phyloP scores from a whole-genome alignment of 768 basidiomycete species.

The Exsudoporus frostii region DNA sequence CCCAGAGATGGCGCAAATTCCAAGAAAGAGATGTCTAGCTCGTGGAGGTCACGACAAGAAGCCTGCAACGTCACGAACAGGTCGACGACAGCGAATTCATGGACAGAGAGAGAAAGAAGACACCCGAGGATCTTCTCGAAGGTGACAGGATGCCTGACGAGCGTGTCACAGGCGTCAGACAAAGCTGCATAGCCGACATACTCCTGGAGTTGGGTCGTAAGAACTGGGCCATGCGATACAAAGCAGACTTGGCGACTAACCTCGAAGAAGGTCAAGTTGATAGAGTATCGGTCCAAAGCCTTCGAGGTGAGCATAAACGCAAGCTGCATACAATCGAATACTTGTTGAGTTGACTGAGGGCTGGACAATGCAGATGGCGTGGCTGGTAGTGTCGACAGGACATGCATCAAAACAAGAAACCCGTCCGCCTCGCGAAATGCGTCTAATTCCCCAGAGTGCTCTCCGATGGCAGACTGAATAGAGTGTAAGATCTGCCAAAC shows the following conservation, averaged over 20 bases:
- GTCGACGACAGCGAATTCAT: conserved; percentile 56
- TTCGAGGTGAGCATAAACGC: conserved; percentile 64
- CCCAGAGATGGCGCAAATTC: conserved; percentile 40
- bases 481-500: conserved; percentile 54
- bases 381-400: conserved; percentile 56
- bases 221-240: conserved; percentile 12
- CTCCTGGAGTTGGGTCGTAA: conserved; percentile 10
- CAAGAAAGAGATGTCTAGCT: conserved; percentile 40
- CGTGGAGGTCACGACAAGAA: conserved; percentile 38
- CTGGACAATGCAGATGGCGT: conserved; percentile 26
- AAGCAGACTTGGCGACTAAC: conserved; percentile 42
- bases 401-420: conserved; percentile 70
- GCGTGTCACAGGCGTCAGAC: conserved; percentile 51
- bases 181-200: conserved; percentile 65
- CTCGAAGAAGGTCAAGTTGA: conserved; percentile 64
- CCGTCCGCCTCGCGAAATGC: conserved; percentile 82
- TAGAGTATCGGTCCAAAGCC: conserved; percentile 52
- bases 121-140: conserved; percentile 61
- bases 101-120: conserved; percentile 62
- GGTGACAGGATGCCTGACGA: conserved; percentile 46
- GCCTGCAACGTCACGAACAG: conserved; percentile 49
- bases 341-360: conserved; percentile 37
- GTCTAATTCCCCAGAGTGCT: conserved; percentile 64
- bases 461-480: conserved; percentile 63
- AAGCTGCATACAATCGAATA: conserved; percentile 54